Evolutionary conservation across 768 basidiomycete species (phyloP).

Genomic region (Termitomyces sp.): DNA sequence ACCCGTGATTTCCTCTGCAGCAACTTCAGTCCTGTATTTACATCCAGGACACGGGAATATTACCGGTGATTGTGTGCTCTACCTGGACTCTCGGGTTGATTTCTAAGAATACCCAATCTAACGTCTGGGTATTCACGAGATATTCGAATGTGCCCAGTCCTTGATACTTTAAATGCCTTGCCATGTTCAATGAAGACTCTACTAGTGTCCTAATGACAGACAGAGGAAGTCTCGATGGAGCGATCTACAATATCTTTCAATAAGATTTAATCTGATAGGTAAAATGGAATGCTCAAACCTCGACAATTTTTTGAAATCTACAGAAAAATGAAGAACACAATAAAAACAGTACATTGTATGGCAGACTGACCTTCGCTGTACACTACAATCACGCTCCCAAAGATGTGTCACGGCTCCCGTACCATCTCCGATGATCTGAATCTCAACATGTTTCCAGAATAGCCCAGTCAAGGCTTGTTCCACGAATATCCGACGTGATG

Average conservation of each 20-base stretch:
- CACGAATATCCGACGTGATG: constrained; percentile 60
- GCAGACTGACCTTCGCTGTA: constrained; percentile 64
- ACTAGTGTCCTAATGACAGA: constrained; percentile 64
- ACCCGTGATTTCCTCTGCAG: constrained; percentile 79
- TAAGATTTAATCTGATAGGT: background rate
- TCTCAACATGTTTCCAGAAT: constrained; percentile 76
- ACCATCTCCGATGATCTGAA: constrained; percentile 79
- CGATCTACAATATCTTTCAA: constrained; percentile 24
- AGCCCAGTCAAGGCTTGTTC: constrained; percentile 81
- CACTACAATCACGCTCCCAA: constrained; percentile 90
- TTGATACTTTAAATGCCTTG: constrained; percentile 68
- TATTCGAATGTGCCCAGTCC: constrained; percentile 91
- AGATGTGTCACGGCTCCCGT: constrained; percentile 77
- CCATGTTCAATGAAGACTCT: constrained; percentile 74
- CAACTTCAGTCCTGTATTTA: background rate
- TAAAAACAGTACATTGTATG: background rate
- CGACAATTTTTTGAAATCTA: constrained; percentile 79
- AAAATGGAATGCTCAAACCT: constrained; percentile 35
- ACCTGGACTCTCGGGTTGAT: constrained; percentile 68
- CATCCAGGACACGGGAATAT: constrained; percentile 10
- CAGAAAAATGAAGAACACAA: background rate
- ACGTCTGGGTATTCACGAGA: constrained; percentile 66
- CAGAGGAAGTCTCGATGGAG: constrained; percentile 77
- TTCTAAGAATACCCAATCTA: constrained; percentile 76
- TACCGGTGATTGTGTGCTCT: constrained; percentile 88